phyloP scores from a whole-genome alignment of 1,284 basidiomycete genomes.

The Ustilago vetiveriae region DNA sequence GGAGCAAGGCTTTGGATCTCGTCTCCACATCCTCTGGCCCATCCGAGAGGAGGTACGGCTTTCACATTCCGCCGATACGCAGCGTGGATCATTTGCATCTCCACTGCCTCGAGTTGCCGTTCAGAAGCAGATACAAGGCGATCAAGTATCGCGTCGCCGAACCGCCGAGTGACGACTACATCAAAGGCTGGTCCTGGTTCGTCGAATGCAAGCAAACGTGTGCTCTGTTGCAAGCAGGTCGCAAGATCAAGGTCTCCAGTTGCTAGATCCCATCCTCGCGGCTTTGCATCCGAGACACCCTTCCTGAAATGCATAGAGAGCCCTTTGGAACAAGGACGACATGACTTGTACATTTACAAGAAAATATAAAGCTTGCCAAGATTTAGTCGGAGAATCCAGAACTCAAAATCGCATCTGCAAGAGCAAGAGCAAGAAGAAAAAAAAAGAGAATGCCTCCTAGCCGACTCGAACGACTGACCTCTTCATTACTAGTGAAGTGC shows the following conservation, averaged over 20 bases:
- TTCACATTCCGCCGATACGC: constrained; percentile 77
- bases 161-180: constrained; percentile 59
- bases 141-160: constrained; percentile 73
- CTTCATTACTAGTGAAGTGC: constrained; percentile 54
- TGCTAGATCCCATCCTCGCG: constrained; percentile 9
- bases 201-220: constrained; percentile 75
- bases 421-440: constrained; percentile 1
- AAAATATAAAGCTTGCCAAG: too few species aligned
- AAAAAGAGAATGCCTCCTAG: constrained; percentile 40
- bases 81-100: constrained; percentile 83
- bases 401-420: neutral
- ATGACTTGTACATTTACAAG: neutral
- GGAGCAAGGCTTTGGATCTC: constrained; percentile 71
- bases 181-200: constrained; percentile 83
- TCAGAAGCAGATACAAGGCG: constrained; percentile 70
- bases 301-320: too few species aligned
- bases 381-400: too few species aligned
- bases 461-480: constrained; percentile 56
- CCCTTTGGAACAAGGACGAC: neutral
- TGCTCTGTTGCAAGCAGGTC: constrained; percentile 73
- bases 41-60: constrained; percentile 53
- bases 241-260: constrained; percentile 70
- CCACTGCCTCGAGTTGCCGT: constrained; percentile 79
- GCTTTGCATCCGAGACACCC: constrained; percentile 5
- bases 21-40: constrained; percentile 17